These are phyloP conservation scores for Fusarium camptoceras DNA, from an alignment of 2,329 filamentous ascomycete genomes.

Conservation along the genomic window DNA sequence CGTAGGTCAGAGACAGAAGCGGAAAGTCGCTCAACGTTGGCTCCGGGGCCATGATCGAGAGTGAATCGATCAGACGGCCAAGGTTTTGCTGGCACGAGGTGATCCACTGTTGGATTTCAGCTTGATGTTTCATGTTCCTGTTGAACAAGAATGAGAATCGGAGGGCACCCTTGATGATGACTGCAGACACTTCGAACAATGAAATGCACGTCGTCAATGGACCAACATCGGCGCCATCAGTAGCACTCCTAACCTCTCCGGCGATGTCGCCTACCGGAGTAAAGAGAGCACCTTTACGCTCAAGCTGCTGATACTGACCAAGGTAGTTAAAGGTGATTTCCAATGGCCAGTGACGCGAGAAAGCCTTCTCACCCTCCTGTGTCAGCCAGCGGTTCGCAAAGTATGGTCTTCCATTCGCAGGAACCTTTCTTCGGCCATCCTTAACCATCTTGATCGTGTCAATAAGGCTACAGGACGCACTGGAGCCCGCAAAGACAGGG, in stretches of 20 bases:
- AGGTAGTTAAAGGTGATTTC: conserved; percentile 48
- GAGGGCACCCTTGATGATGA: conserved; percentile 57
- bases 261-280: conserved; percentile 30
- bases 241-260: conserved; percentile 29
- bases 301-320: conserved; percentile 48
- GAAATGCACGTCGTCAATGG: conserved; percentile 51
- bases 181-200: conserved; percentile 60
- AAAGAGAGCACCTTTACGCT: conserved; percentile 44
- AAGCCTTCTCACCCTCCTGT: neutral
- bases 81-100: conserved; percentile 24
- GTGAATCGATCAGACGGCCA: neutral
- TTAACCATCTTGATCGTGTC: conserved; percentile 37
- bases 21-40: conserved; percentile 37
- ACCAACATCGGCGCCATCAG: conserved; percentile 28
- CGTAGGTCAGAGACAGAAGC: conserved; percentile 32
- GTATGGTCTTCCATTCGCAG: conserved; percentile 29
- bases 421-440: conserved; percentile 32
- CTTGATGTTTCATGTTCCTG: conserved; percentile 54
- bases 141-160: conserved; percentile 60
- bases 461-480: conserved; percentile 5
- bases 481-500: conserved; percentile 42
- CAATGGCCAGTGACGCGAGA: conserved; percentile 39
- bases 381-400: conserved; percentile 40
- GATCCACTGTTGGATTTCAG: conserved; percentile 50
- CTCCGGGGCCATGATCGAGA: conserved; percentile 9